Conservation (phyloP, 2,329 filamentous ascomycete genomes). For the Aspergillus ustus region DNA sequence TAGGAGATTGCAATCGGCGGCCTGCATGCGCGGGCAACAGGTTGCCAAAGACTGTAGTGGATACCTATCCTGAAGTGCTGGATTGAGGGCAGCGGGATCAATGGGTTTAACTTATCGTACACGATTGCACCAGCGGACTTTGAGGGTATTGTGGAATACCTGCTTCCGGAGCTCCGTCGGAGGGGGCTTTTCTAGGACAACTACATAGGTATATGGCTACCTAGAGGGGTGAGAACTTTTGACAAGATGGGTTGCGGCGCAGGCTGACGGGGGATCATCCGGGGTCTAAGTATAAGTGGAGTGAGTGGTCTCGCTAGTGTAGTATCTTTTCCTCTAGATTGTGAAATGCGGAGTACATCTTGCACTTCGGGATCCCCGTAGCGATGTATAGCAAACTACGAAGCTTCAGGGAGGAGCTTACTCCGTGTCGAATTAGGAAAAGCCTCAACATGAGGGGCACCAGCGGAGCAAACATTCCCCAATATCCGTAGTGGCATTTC, state of each 20-base stretch:
- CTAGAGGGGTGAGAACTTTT: conserved; percentile 15
- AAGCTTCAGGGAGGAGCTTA: too few relatives aligned
- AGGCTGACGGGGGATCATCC: conserved; percentile 12
- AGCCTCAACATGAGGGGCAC: too few relatives aligned
- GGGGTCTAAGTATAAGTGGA: conserved; percentile 4
- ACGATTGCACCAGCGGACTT: conserved; percentile 28
- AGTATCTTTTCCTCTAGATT: too few relatives aligned
- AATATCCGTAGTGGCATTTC: too few relatives aligned
- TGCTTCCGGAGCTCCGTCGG: conserved; percentile 30
- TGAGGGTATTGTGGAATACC: conserved; percentile 31
- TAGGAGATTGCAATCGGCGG: conserved; percentile 28
- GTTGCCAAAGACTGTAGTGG: conserved; percentile 28
- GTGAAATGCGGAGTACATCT: too few relatives aligned
- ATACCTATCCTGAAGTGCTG: conserved; percentile 34
- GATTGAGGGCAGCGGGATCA: conserved; percentile 28
- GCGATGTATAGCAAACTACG: too few relatives aligned
- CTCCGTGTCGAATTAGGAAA: too few relatives aligned
- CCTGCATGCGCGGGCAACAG: conserved; percentile 6
- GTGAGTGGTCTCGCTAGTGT: too few relatives aligned
- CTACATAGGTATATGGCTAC: conserved; percentile 36
- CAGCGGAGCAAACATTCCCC: too few relatives aligned
- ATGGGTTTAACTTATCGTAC: conserved; percentile 34
- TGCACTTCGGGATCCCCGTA: too few relatives aligned
- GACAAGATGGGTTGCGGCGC: background rate
- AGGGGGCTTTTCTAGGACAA: conserved; percentile 43